phyloP scores from a whole-genome alignment of 371 early-diverging fungal species.

The Apophysomyces variabilis region DNA sequence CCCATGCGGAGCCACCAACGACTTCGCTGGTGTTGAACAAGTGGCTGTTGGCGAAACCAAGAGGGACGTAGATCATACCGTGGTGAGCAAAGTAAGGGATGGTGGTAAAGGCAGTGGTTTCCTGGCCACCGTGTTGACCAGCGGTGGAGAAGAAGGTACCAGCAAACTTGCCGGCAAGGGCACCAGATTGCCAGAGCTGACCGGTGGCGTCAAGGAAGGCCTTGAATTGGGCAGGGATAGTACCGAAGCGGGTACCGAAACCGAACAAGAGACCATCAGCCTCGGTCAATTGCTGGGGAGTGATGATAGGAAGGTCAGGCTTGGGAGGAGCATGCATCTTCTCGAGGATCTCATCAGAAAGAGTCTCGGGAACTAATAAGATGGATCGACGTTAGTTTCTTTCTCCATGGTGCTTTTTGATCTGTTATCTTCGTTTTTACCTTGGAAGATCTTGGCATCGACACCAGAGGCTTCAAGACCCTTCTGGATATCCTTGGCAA shows the following conservation, averaged over 20 bases:
- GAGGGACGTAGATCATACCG: conserved; percentile 74
- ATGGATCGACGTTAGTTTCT: conserved; percentile 25
- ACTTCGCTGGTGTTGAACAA: conserved; percentile 45
- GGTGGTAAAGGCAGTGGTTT: conserved; percentile 68
- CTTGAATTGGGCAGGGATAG: conserved; percentile 73
- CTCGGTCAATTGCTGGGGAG: conserved; percentile 49
- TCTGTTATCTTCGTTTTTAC: conserved; percentile 7
- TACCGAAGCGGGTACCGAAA: conserved; percentile 69
- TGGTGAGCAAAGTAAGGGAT: conserved; percentile 72
- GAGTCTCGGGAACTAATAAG: conserved; percentile 59
- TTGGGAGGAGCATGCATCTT: conserved; percentile 66
- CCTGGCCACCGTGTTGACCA: conserved; percentile 74
- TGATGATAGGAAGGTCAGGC: conserved; percentile 55
- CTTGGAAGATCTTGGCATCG: conserved; percentile 62
- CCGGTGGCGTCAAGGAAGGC: conserved; percentile 70
- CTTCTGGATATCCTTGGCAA: conserved; percentile 63
- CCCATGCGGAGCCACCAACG: conserved; percentile 61
- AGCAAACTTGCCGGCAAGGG: conserved; percentile 66
- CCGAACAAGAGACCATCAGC: conserved; percentile 76
- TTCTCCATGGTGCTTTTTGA: background rate
- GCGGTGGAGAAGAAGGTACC: conserved; percentile 73
- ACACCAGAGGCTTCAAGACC: conserved; percentile 59
- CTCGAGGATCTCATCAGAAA: conserved; percentile 53
- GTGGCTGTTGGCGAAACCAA: conserved; percentile 52
- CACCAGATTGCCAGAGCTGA: conserved; percentile 63